Evolutionary conservation across 805 yeast species (phyloP).

Genomic region (Yarrowia osloensis): DNA sequence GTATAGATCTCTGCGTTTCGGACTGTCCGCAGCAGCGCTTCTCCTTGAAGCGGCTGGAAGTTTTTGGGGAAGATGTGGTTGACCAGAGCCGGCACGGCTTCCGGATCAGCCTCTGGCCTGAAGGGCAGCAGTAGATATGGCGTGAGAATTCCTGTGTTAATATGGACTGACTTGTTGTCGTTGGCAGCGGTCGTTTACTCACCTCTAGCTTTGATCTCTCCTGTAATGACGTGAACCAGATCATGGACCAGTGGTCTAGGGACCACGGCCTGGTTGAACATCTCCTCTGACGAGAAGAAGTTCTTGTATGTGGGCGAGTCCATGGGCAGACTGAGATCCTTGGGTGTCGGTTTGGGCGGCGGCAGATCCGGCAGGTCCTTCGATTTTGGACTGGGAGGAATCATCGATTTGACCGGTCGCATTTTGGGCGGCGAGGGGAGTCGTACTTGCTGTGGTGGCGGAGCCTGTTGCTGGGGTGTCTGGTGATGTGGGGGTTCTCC

Average conservation of each 20-base stretch:
- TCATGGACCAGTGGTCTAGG: conserved; percentile 52
- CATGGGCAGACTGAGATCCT: background rate
- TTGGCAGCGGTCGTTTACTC: too few species aligned
- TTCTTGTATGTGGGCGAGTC: conserved; percentile 27
- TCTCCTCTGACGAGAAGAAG: conserved; percentile 38
- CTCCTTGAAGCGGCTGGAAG: conserved; percentile 50
- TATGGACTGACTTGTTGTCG: too few species aligned
- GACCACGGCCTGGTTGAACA: conserved; percentile 34
- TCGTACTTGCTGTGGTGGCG: background rate
- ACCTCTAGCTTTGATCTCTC: conserved; percentile 69
- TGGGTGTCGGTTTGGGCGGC: background rate
- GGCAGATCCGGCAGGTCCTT: background rate
- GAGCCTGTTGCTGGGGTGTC: background rate
- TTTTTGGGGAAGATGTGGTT: conserved; percentile 62
- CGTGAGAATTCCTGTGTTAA: conserved; percentile 50
- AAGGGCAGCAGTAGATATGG: conserved; percentile 78
- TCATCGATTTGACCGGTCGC: conserved; percentile 18
- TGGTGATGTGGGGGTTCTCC: background rate
- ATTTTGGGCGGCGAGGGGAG: background rate
- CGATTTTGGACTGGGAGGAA: background rate
- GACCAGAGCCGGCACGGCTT: conserved; percentile 58
- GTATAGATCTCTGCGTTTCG: conserved; percentile 61
- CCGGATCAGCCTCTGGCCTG: conserved; percentile 60
- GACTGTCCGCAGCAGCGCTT: conserved; percentile 50
- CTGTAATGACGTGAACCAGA: conserved; percentile 68